Percentiles rank a stretch among this genome's conserved stretches.
phyloP scores from a whole-genome alignment of 768 basidiomycete species.

The Kondoa subrosea region DNA sequence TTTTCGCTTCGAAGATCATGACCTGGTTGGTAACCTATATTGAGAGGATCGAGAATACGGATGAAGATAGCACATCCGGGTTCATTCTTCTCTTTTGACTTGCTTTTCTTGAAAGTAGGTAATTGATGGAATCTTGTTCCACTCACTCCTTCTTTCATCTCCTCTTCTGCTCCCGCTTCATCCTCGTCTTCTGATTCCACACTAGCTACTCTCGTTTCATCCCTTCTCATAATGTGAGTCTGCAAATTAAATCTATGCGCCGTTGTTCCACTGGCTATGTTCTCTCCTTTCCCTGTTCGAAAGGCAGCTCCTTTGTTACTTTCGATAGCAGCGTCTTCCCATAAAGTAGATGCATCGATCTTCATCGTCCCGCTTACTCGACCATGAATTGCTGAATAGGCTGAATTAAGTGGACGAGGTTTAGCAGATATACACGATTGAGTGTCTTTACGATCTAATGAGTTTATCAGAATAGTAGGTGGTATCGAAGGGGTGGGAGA shows the following conservation, averaged over 20 bases:
- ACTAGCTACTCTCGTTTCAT: too few relatives aligned
- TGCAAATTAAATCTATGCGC: neutral
- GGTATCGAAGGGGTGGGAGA: neutral
- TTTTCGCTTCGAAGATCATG: neutral
- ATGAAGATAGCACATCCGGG: neutral
- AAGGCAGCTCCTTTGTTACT: neutral
- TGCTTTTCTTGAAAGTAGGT: neutral
- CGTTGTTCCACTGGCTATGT: neutral
- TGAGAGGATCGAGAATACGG: neutral
- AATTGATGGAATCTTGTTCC: neutral
- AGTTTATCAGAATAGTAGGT: neutral
- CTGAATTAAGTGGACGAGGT: neutral
- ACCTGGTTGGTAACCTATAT: neutral
- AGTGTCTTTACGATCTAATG: neutral
- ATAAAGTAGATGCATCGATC: neutral
- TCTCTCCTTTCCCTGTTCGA: neutral
- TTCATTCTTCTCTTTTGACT: neutral
- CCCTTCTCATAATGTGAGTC: neutral
- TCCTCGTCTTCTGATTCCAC: neutral
- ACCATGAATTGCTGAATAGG: neutral
- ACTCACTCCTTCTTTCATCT: neutral
- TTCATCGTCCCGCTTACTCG: neutral
- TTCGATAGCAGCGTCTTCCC: neutral
- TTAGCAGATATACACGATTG: neutral
- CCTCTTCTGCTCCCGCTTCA: neutral